Base-by-base conservation (phyloP, 1,284 basidiomycete species). In the Pseudozyma tsukubaensis region DNA sequence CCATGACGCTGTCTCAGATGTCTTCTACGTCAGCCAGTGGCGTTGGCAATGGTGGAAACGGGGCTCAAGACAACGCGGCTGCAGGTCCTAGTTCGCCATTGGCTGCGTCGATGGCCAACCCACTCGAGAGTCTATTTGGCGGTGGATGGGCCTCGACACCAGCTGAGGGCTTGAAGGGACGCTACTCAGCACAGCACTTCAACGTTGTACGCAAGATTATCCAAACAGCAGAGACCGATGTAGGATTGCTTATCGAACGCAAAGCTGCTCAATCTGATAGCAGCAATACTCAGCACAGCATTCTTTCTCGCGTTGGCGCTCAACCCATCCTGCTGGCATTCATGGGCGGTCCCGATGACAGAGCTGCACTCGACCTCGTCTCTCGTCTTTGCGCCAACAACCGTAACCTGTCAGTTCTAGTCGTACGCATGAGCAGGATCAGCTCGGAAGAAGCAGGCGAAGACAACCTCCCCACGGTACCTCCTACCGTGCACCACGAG, bases 271-370 rank as follows among this genome's bases (percentile, higher is more conserved):
- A 18, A 32, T 18, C 29, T 3, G 43, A 45, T 4, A 37, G 39
- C 35, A 42, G 44, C 12, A 21, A 39, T 29, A 16, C n/a, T 11
- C 53, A 45, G 47, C 40, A 42, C 11, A 50, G 40, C 40, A 19
- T 62, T 5, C 61, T 71, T 13, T 51, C 75, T 5, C 67, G 61
- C 18, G 66, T 56, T 78, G 79, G 68, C 79, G 48, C 50, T 80
- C 85, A 36, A 89, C 55, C 90, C 76, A 85, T 94, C 54, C 91
- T 94, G 86, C 84, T 96, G 40, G 92, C 92, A 0, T 97, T 96
- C 88, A 92, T 94, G 83, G 94, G 94, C 52, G 94, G 94, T 0
- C 91, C 93, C 0, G 94, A 97, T 84, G 94, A 97, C 81, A 89
- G 94, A 2, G 88, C 93, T 10, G 92, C 93, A 0, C 86, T 97